A percentile compares a stretch with the other conserved stretches of the same genome.
Evolutionary conservation across 768 basidiomycete species (phyloP).

Genomic region (Harrya chromipes): DNA sequence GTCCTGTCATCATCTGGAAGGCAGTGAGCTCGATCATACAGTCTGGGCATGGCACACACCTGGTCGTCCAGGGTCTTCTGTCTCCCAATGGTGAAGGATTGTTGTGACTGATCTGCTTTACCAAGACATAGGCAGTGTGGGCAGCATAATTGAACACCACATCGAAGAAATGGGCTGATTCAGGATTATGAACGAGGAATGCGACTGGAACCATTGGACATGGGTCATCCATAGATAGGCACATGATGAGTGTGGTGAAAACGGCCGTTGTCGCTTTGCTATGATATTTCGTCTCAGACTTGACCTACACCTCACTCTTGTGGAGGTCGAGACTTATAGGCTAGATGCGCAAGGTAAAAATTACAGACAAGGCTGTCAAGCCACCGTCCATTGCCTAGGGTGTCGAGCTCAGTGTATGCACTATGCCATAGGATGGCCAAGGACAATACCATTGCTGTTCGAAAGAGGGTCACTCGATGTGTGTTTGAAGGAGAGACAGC

Average conservation of each 20-base stretch:
- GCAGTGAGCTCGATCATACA: no score
- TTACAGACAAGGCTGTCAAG: neutral
- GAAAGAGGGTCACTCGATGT: neutral
- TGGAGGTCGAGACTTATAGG: no score
- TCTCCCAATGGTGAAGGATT: slow-evolving; percentile 1
- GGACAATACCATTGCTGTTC: neutral
- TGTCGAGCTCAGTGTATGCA: neutral
- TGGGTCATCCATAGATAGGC: neutral
- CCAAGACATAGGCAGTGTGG: neutral
- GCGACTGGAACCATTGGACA: neutral
- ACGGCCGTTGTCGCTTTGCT: no score
- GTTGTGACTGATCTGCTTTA: neutral
- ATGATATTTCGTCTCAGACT: no score
- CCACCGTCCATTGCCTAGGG: neutral
- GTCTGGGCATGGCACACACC: no score
- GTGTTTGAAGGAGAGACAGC: no score
- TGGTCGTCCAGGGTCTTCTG: neutral
- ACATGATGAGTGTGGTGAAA: neutral
- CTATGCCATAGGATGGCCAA: slow-evolving; percentile 1
- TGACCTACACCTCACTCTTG: no score
- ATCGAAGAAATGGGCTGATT: neutral
- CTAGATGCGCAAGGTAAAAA: slow-evolving; percentile 4
- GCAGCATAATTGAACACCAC: neutral
- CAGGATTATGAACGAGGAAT: neutral
- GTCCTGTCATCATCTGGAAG: neutral